These are phyloP conservation scores for Hyaloscypha variabilis DNA, from an alignment of 495 filamentous ascomycete genomes.

Conservation along the genomic window DNA sequence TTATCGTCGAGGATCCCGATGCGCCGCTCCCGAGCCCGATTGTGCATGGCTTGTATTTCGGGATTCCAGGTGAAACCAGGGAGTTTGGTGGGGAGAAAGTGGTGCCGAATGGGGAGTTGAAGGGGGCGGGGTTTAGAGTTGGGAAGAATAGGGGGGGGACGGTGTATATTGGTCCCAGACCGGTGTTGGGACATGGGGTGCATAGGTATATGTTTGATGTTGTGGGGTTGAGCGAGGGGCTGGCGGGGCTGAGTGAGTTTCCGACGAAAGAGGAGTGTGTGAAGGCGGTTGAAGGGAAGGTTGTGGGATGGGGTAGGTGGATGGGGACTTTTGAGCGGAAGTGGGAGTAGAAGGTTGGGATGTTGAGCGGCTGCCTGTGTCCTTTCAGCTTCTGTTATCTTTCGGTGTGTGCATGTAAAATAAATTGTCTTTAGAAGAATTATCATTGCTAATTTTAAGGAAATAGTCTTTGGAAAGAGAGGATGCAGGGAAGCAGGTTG, in stretches of 20 bases:
- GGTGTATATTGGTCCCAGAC: constrained; percentile 39
- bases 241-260: constrained; percentile 34
- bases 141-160: constrained; percentile 39
- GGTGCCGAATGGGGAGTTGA: constrained; percentile 18
- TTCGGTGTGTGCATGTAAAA: too few species aligned
- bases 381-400: too few species aligned
- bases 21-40: constrained; percentile 48
- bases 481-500: too few species aligned
- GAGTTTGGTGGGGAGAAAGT: constrained; percentile 39
- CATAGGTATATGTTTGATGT: constrained; percentile 54
- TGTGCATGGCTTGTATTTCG: constrained; percentile 47
- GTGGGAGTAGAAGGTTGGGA: constrained; percentile 26
- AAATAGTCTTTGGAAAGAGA: too few species aligned
- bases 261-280: constrained; percentile 39
- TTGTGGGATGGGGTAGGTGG: constrained; percentile 56
- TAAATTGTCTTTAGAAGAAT: too few species aligned
- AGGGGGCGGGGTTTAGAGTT: constrained; percentile 40
- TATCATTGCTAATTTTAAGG: too few species aligned
- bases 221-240: constrained; percentile 42
- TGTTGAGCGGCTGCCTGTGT: too few species aligned
- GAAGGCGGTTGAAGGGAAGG: constrained; percentile 41
- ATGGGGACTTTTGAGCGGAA: constrained; percentile 49
- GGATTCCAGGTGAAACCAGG: constrained; percentile 36
- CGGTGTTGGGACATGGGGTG: constrained; percentile 40
- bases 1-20: constrained; percentile 55